Conservation (phyloP, 306 rosid species). For the Vicia faba region DNA sequence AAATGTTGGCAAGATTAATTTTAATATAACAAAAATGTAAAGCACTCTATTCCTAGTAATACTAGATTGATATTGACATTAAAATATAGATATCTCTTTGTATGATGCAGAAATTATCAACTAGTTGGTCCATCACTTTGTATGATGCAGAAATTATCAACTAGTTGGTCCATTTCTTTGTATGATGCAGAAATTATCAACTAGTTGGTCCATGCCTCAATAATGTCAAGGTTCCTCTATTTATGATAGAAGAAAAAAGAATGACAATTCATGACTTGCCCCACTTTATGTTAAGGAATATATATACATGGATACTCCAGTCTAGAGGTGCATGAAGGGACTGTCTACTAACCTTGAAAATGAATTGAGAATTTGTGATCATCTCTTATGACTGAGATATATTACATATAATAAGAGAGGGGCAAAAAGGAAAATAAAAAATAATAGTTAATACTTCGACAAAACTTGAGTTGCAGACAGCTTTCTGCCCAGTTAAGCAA, state of each 20-base stretch:
- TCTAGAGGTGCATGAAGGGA: slow-evolving; percentile 20
- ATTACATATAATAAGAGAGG: slow-evolving; percentile 37
- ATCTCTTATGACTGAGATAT: slow-evolving; percentile 24
- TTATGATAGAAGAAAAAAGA: not conserved
- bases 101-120: no score
- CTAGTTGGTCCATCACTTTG: no score
- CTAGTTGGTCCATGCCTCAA: not conserved
- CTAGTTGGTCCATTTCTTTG: no score
- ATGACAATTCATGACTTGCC: slow-evolving; percentile 5
- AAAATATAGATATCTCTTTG: no score
- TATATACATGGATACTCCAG: slow-evolving; percentile 39
- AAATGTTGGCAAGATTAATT: no score
- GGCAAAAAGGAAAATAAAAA: slow-evolving; percentile 13
- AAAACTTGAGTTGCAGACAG: slow-evolving; percentile 49
- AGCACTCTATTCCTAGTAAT: no score
- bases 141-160: no score
- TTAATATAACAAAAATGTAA: no score
- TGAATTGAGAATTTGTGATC: slow-evolving; percentile 22
- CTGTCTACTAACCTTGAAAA: slow-evolving; percentile 26
- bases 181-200: not conserved
- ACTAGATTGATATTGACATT: no score
- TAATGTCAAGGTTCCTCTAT: not conserved
- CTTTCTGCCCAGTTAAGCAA: slow-evolving; percentile 11
- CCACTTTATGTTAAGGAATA: slow-evolving; percentile 8
- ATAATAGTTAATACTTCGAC: slow-evolving; percentile 49